Percentiles rank a stretch among this genome's conserved stretches.
Evolutionary conservation across 257 asterid genomes (phyloP).

Genomic region (Ophiorrhiza pumila): DNA sequence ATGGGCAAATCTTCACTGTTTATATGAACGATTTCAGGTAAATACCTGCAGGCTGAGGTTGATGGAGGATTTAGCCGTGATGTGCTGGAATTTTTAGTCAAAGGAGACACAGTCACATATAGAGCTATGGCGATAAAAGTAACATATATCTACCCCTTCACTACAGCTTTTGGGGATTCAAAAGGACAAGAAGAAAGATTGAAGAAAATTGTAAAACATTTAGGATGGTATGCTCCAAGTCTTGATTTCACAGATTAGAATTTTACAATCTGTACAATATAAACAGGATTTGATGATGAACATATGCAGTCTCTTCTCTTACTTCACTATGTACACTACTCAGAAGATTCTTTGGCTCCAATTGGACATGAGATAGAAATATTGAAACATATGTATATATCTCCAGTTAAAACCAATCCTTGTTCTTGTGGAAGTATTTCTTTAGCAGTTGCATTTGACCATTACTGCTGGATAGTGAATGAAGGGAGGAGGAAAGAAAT

Average conservation of each 20-base stretch:
- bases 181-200: slow-evolving; percentile 81
- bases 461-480: neutral
- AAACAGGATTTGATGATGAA: neutral
- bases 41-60: slow-evolving; percentile 77
- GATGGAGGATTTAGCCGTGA: slow-evolving; percentile 94
- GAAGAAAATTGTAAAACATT: slow-evolving; percentile 50
- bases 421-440: no score
- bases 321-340: no score
- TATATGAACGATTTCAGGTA: slow-evolving; percentile 40
- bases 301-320: neutral
- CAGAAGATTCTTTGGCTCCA: neutral
- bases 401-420: no score
- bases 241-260: slow-evolving; percentile 62
- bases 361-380: neutral
- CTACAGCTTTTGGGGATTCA: slow-evolving; percentile 93
- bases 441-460: neutral
- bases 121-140: slow-evolving; percentile 90
- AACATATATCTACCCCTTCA: slow-evolving; percentile 78
- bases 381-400: no score
- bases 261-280: neutral
- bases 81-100: slow-evolving; percentile 70
- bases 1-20: neutral
- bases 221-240: slow-evolving; percentile 89
- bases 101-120: slow-evolving; percentile 61
- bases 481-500: no score